Evolutionary conservation across 108 stramenopile species (phyloP), one percentile per base, ranked within the genome.

Genomic region (Asterionellopsis glacialis): DNA sequence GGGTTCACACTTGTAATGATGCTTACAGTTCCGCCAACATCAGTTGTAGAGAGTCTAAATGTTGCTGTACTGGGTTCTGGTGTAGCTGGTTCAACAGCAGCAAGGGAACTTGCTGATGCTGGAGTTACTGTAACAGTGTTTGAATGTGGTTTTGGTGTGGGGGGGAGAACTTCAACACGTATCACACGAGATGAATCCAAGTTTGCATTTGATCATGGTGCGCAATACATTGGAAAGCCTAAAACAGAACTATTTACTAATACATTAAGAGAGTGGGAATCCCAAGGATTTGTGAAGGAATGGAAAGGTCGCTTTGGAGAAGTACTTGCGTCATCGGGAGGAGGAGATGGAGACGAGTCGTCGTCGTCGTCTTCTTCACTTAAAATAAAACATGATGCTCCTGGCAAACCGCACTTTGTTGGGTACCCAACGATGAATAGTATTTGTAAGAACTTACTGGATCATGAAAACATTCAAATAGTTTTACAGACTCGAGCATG

Each of bases 61-160:
- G 68, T 74, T 38, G 73, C 73, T 21, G 56, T 74, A 9, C 38
- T 74, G 4, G 73, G 73, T n/a, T 56, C 45, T 12, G 73, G 73
- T 19, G 38, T 74, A 19, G 47, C 68, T n/a, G 73, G 73, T 16
- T 55, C 59, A 13, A 51, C 66, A 21, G 67, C 57, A 23, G 73
- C 73, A 11, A 23, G 60, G 38, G 59, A 47, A 6, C 68, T 74
- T 3, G 63, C 61, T 44, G 67, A 67, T 48, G 25, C 23, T 11
- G 58, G 64, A 26, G 48, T 58, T 11, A 51, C 64, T 9, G 51
- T 74, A 3, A 69, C 68, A 0, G 57, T 74, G 0, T 74, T 64
- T 16, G 73, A 69, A 52, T 54, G 52, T 22, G 73, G 73, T 11
- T 63, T 68, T 42, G 73, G 73, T 4, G 45, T 69, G 18, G 73